These are phyloP conservation scores for Hypomontagnella submonticulosa DNA, from an alignment of 495 filamentous ascomycete species.

Conservation along the genomic window DNA sequence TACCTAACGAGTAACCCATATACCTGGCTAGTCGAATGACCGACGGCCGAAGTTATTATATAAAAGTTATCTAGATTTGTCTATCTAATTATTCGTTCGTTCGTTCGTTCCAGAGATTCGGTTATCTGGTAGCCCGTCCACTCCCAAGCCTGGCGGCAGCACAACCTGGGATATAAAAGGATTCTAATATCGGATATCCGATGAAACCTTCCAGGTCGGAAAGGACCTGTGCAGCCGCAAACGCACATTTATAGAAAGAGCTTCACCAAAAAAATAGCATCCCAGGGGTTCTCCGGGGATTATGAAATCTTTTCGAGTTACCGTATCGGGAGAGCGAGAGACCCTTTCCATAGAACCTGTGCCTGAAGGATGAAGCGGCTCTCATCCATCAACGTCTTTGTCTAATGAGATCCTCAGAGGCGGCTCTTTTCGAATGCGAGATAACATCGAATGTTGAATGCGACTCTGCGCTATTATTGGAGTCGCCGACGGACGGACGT, in stretches of 20 bases:
- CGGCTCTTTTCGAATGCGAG: slow-evolving; percentile 30
- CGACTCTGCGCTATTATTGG: slow-evolving; percentile 34
- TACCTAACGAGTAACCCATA: background rate
- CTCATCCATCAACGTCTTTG: slow-evolving; percentile 18
- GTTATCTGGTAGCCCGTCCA: slow-evolving; percentile 27
- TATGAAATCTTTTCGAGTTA: background rate
- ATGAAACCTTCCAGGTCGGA: slow-evolving; percentile 36
- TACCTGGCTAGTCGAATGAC: background rate
- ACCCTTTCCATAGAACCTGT: background rate
- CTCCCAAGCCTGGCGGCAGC: slow-evolving; percentile 10
- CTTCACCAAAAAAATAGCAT: slow-evolving; percentile 19
- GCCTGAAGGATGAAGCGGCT: slow-evolving; percentile 33
- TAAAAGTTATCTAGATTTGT: slow-evolving; percentile 13
- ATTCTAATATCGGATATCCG: slow-evolving; percentile 26
- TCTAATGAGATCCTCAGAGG: slow-evolving; percentile 14
- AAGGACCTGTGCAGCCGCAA: slow-evolving; percentile 25
- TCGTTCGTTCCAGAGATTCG: slow-evolving; percentile 28
- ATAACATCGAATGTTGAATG: slow-evolving; percentile 29
- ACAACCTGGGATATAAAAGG: slow-evolving; percentile 33
- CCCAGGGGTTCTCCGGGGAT: slow-evolving; percentile 13
- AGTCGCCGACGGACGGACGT: background rate
- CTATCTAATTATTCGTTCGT: slow-evolving; percentile 8
- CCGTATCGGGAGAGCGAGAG: too few species aligned
- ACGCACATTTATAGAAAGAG: slow-evolving; percentile 28
- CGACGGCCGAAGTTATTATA: too few species aligned